A percentile compares a stretch with the other conserved stretches of the same genome.
phyloP scores from a whole-genome alignment of 345 rosid species.

The Hibiscus trionum region DNA sequence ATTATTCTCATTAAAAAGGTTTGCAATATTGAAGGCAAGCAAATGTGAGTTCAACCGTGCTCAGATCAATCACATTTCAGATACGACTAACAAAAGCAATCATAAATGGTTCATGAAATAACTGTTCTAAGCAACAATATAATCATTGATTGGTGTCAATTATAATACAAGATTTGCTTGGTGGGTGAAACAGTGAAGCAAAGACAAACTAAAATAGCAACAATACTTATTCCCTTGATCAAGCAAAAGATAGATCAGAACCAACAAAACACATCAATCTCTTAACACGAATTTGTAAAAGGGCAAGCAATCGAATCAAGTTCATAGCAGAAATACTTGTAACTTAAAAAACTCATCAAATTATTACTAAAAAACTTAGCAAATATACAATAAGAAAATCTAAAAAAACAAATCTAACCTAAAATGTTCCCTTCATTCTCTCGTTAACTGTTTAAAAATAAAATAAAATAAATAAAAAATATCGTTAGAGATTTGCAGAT shows the following conservation, averaged over 20 bases:
- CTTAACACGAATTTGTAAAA: not conserved
- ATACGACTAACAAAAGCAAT: no score
- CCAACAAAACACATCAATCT: constrained; percentile 10
- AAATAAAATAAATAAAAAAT: not conserved
- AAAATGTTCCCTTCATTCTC: constrained; percentile 48
- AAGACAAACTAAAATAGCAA: no score
- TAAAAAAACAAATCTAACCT: constrained; percentile 40
- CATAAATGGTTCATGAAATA: no score
- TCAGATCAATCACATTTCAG: no score
- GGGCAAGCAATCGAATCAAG: constrained; percentile 19
- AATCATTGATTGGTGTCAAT: no score
- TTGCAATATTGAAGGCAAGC: no score
- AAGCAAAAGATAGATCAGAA: constrained; percentile 13
- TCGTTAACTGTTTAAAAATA: constrained; percentile 51
- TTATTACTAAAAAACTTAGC: not conserved
- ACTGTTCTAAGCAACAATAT: no score
- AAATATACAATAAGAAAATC: constrained; percentile 14
- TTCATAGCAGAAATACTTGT: not conserved
- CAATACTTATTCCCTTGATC: not conserved
- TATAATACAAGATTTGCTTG: no score
- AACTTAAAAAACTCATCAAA: not conserved
- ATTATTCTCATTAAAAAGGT: no score
- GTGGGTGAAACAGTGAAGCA: no score
- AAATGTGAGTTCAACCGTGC: no score
- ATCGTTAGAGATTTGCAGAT: constrained; percentile 16